A percentile compares a stretch with the other conserved stretches of the same genome.
These are phyloP conservation scores for Echinosophora koreensis DNA, from an alignment of 306 rosid species.

Conservation along the genomic window DNA sequence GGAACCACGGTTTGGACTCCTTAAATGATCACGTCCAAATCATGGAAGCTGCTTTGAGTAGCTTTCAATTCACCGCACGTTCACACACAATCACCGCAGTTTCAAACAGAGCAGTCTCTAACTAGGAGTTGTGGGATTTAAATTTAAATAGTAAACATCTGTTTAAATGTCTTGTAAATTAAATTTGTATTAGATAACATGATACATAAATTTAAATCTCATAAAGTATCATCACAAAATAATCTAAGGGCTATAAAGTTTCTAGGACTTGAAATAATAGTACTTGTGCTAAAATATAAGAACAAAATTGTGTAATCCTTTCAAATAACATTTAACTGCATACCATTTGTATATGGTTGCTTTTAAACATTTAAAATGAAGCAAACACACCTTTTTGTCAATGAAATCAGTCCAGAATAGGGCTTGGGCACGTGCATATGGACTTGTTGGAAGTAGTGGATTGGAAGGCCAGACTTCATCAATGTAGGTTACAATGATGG, in stretches of 20 bases:
- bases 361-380: background rate
- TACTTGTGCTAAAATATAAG: background rate
- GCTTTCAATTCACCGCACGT: too few relatives aligned
- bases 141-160: background rate
- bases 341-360: background rate
- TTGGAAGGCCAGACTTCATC: constrained; percentile 66
- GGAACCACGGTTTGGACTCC: too few relatives aligned
- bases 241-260: background rate
- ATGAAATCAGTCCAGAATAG: constrained; percentile 72
- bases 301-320: background rate
- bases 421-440: constrained; percentile 67
- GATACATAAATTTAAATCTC: background rate
- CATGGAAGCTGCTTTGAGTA: too few relatives aligned
- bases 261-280: background rate
- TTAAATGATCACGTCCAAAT: too few relatives aligned
- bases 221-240: background rate
- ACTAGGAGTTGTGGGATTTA: background rate
- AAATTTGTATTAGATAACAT: background rate
- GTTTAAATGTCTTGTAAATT: background rate
- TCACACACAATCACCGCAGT: too few relatives aligned
- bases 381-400: constrained; percentile 64
- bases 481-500: constrained; percentile 60
- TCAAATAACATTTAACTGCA: too few relatives aligned
- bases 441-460: constrained; percentile 62
- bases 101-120: background rate